These are phyloP conservation scores for Chenopodium formosanum DNA, from an alignment of 148 eudicot genomes.

Conservation along the genomic window DNA sequence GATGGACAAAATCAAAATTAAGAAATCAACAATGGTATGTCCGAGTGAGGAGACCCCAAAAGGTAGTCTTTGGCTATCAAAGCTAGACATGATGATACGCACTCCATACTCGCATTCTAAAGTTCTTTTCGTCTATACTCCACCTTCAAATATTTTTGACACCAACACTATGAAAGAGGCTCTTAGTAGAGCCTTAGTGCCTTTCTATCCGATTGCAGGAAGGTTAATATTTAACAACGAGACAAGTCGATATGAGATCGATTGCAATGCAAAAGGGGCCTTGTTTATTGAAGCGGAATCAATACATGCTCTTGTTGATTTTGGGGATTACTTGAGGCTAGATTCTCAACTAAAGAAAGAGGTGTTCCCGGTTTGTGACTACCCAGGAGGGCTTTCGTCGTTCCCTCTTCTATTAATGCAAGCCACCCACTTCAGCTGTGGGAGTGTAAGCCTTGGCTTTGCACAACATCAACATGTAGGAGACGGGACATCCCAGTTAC, in stretches of 20 bases:
- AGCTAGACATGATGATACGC: slow-evolving; percentile 23
- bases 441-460: slow-evolving; percentile 29
- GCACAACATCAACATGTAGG: slow-evolving; percentile 30
- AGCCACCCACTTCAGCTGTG: slow-evolving; percentile 29
- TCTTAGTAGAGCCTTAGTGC: slow-evolving; percentile 25
- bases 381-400: slow-evolving; percentile 10
- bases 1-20: not conserved
- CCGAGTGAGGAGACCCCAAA: slow-evolving; percentile 30
- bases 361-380: slow-evolving; percentile 10
- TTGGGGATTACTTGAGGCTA: slow-evolving; percentile 7
- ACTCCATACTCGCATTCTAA: not conserved
- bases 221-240: slow-evolving; percentile 21
- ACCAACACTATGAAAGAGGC: slow-evolving; percentile 22
- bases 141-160: slow-evolving; percentile 12
- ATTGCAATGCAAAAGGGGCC: slow-evolving; percentile 31
- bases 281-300: slow-evolving; percentile 24
- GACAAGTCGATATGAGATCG: slow-evolving; percentile 25
- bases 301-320: slow-evolving; percentile 5
- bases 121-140: not conserved
- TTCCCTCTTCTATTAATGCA: slow-evolving; percentile 12
- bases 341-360: not conserved
- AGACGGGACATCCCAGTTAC: slow-evolving; percentile 22
- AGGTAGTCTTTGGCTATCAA: slow-evolving; percentile 27
- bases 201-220: slow-evolving; percentile 32
- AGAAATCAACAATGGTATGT: slow-evolving; percentile 23